These are phyloP conservation scores for Trichosporon sp. DNA, from an alignment of 1,284 basidiomycete species.

Conservation along the genomic window DNA sequence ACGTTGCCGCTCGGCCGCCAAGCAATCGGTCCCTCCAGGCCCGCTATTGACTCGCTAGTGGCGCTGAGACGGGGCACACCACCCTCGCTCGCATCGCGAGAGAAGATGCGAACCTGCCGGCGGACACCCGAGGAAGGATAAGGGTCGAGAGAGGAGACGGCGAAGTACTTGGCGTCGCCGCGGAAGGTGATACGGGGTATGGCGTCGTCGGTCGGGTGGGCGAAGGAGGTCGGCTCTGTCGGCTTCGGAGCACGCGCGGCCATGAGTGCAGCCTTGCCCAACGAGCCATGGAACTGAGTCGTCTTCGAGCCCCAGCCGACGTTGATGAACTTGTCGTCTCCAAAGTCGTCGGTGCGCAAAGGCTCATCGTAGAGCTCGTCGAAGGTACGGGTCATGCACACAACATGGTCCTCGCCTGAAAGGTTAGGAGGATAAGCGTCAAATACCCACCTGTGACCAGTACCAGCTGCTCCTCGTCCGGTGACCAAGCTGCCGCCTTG, in stretches of 20 bases:
- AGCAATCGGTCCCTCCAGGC: conserved; percentile 76
- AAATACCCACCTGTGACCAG: conserved; percentile 69
- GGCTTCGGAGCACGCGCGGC: conserved; percentile 59
- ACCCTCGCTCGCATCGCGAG: conserved; percentile 60
- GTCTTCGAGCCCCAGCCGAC: conserved; percentile 97
- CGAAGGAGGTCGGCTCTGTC: conserved; percentile 55
- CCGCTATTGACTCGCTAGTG: conserved; percentile 80
- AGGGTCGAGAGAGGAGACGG: conserved; percentile 70
- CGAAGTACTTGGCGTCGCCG: conserved; percentile 87
- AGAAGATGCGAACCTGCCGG: conserved; percentile 76
- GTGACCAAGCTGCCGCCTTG: conserved; percentile 80
- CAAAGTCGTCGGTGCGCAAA: conserved; percentile 75
- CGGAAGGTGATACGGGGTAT: conserved; percentile 84
- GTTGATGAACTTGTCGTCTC: conserved; percentile 87
- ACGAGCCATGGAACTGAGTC: conserved; percentile 96
- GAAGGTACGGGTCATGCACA: conserved; percentile 86
- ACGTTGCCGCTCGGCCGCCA: conserved; percentile 90
- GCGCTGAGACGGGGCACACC: conserved; percentile 72
- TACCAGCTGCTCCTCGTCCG: conserved; percentile 81
- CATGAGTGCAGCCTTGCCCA: conserved; percentile 81
- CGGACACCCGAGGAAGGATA: conserved; percentile 44
- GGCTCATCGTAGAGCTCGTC: conserved; percentile 81
- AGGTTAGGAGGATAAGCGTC: not conserved
- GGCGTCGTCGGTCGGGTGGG: conserved; percentile 68
- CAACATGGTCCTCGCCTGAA: conserved; percentile 73